A percentile compares a stretch with the other conserved stretches of the same genome.
Evolutionary conservation across 805 yeast species (phyloP).

Genomic region (Metschnikowia cerradonensis): DNA sequence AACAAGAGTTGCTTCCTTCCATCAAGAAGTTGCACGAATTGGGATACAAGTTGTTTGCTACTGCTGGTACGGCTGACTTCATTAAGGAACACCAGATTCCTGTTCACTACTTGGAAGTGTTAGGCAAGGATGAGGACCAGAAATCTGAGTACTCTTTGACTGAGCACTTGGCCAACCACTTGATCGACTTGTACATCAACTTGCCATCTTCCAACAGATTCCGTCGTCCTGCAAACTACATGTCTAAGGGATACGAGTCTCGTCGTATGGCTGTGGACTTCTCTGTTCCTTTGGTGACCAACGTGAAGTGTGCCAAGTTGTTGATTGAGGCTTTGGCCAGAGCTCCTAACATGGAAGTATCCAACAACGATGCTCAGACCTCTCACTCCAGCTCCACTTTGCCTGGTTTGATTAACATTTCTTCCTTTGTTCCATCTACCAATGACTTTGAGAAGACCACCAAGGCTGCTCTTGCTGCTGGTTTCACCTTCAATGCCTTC

Average conservation of each 20-base stretch:
- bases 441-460: slow-evolving; percentile 67
- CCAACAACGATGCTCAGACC: slow-evolving; percentile 82
- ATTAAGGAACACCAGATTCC: slow-evolving; percentile 92
- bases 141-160: slow-evolving; percentile 93
- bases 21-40: slow-evolving; percentile 73
- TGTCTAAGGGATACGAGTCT: slow-evolving; percentile 94
- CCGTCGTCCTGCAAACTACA: slow-evolving; percentile 98
- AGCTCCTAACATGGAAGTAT: slow-evolving; percentile 60
- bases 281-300: slow-evolving; percentile 95
- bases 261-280: slow-evolving; percentile 99
- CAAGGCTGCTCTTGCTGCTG: slow-evolving; percentile 70
- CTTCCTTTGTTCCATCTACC: slow-evolving; percentile 72
- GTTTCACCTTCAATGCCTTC: slow-evolving; percentile 82
- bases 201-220: slow-evolving; percentile 95
- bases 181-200: slow-evolving; percentile 94
- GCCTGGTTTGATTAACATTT: slow-evolving; percentile 83
- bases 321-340: slow-evolving; percentile 90
- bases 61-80: slow-evolving; percentile 99
- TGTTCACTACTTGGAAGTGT: slow-evolving; percentile 89
- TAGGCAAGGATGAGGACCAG: slow-evolving; percentile 69
- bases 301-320: slow-evolving; percentile 94
- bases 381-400: slow-evolving; percentile 77
- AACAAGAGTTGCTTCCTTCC: slow-evolving; percentile 86
- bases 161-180: slow-evolving; percentile 92
- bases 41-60: slow-evolving; percentile 91